A percentile compares a stretch with the other conserved stretches of the same genome.
Evolutionary conservation across 352 stramenopile species (phyloP).

Genomic region (Phytophthora palmivora): DNA sequence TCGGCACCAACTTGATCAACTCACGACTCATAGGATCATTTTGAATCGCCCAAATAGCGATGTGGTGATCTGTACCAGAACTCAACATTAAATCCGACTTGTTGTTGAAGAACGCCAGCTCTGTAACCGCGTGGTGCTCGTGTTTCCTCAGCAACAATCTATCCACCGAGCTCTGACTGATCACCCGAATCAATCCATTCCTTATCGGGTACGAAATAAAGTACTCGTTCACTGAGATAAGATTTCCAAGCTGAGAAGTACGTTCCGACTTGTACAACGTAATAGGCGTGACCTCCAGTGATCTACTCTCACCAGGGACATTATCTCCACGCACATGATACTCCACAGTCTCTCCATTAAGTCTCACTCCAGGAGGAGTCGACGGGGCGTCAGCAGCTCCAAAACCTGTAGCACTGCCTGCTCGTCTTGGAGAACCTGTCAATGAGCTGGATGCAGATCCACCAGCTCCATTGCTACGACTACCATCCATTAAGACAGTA

Average conservation of each 20-base stretch:
- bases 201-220: slow-evolving; percentile 90
- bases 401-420: slow-evolving; percentile 31
- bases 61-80: slow-evolving; percentile 72
- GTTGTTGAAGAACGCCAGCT: slow-evolving; percentile 79
- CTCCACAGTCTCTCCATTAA: slow-evolving; percentile 62
- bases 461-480: slow-evolving; percentile 44
- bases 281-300: slow-evolving; percentile 86
- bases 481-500: slow-evolving; percentile 42
- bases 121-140: slow-evolving; percentile 72
- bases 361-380: slow-evolving; percentile 51
- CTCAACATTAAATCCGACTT: slow-evolving; percentile 77
- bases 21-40: slow-evolving; percentile 76
- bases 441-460: slow-evolving; percentile 51
- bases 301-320: slow-evolving; percentile 49
- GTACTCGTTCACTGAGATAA: slow-evolving; percentile 84
- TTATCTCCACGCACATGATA: slow-evolving; percentile 54
- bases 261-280: slow-evolving; percentile 85
- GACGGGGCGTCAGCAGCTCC: slow-evolving; percentile 20
- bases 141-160: slow-evolving; percentile 79
- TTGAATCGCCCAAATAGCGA: slow-evolving; percentile 76
- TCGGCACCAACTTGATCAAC: slow-evolving; percentile 68
- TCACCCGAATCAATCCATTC: slow-evolving; percentile 86
- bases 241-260: slow-evolving; percentile 69
- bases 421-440: slow-evolving; percentile 48
- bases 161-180: slow-evolving; percentile 82